Conservation (phyloP, 2,329 filamentous ascomycete genomes). For the Tympanopsis confertula region DNA sequence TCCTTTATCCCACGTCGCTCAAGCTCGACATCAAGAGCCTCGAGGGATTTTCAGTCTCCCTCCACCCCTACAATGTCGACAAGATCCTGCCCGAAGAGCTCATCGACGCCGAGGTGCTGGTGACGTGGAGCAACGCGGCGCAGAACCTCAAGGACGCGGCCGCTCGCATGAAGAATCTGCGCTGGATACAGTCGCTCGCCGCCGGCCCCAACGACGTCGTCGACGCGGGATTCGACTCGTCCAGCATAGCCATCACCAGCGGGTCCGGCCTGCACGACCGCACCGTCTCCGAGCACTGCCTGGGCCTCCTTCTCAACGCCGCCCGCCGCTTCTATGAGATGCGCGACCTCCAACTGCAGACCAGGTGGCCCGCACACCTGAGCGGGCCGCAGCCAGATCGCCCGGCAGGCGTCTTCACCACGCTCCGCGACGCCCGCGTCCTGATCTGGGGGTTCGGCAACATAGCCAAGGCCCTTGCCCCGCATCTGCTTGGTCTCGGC, state of each 20-base stretch:
- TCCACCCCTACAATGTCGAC: constrained; percentile 51
- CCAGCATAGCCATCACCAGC: constrained; percentile 39
- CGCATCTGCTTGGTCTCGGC: constrained; percentile 39
- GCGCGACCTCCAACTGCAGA: constrained; percentile 46
- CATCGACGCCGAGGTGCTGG: constrained; percentile 45
- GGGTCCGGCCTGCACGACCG: constrained; percentile 53
- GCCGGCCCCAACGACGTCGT: constrained; percentile 43
- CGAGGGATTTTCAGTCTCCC: constrained; percentile 42
- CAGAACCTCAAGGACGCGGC: constrained; percentile 47
- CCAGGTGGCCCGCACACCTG: constrained; percentile 48
- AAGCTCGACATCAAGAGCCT: constrained; percentile 40
- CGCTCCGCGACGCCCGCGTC: constrained; percentile 44
- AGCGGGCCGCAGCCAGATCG: constrained; percentile 49
- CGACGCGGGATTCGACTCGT: constrained; percentile 17
- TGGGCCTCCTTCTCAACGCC: constrained; percentile 42
- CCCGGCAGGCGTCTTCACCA: constrained; percentile 42
- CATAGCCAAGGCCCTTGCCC: constrained; percentile 48
- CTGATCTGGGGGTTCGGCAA: constrained; percentile 57
- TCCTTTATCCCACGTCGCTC: constrained; percentile 55
- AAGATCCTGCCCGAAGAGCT: constrained; percentile 50
- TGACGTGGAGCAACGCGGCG: constrained; percentile 50
- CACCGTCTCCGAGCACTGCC: constrained; percentile 53
- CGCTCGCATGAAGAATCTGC: constrained; percentile 38
- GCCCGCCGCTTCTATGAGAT: constrained; percentile 48
- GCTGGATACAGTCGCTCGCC: constrained; percentile 57